Evolutionary conservation across 73 alveolate genomes (phyloP), one percentile per base, ranked within the genome.

Genomic region (Symbiodinium natans): DNA sequence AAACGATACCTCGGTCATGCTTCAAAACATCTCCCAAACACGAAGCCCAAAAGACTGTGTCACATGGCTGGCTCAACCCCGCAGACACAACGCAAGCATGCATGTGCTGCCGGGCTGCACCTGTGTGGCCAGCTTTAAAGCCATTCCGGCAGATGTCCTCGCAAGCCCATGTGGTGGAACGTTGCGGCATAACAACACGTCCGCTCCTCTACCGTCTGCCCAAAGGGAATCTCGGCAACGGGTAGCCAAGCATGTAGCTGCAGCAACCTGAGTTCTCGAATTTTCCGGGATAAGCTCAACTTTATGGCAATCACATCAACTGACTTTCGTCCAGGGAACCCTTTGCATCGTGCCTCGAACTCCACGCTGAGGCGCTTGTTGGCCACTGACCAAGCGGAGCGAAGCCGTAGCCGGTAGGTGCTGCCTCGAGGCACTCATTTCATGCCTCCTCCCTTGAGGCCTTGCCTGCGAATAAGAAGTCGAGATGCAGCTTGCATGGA

Each of bases 181-280:
- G 33, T 0, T 63, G 11, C 80, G 36, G 80, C 80, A 29, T 31
- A 29, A 29, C 39, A 0, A 31, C 11, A 41, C 39, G 9, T 13
- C 54, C 34, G 31, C 43, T 59, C 95, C 95, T 88, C 95, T 41
- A 88, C 95, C 3, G 86, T 59, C 77, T 88, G 95, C 33, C 95
- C 95, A 29, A 88, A 88, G 31, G 95, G 95, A 23, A 88, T 88
- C 86, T 88, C 95, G 2, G 95, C 95, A 34, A 88, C 95, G 5
- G 95, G 95, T 40, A 88, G 95, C 95, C 95, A 88, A 13, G 95
- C 95, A 40, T 88, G 95, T 21, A 88, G 95, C 73, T 88, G 95
- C 86, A 88, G 41, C 1, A 88, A 71, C 95, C 95, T 88, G 36
- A 27, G 89, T 39, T 41, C 0, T 23, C 41, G 27, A n/a, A 11